phyloP scores from a whole-genome alignment of 352 stramenopile genomes.

The Phytophthora megakarya region DNA sequence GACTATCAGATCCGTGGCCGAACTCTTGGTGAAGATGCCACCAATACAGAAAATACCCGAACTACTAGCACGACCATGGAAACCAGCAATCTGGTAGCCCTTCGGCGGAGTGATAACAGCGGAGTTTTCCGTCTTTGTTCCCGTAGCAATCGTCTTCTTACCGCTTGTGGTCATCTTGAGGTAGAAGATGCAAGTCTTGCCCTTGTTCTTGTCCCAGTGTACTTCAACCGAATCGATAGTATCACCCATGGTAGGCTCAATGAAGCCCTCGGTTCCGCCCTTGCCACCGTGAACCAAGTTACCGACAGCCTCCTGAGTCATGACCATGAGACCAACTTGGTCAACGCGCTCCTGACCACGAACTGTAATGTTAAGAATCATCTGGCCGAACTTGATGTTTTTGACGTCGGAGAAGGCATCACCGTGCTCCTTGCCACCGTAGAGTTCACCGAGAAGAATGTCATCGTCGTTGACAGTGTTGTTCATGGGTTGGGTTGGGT shows the following conservation, averaged over 20 bases:
- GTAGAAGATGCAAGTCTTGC: constrained; percentile 37
- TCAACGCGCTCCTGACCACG: constrained; percentile 27
- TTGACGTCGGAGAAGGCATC: constrained; percentile 35
- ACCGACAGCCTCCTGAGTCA: constrained; percentile 16
- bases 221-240: constrained; percentile 24
- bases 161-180: constrained; percentile 9
- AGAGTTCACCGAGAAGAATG: constrained; percentile 21
- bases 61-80: constrained; percentile 21
- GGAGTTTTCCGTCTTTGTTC: constrained; percentile 21
- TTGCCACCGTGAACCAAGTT: constrained; percentile 30
- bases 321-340: constrained; percentile 12
- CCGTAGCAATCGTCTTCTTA: constrained; percentile 17
- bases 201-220: constrained; percentile 33
- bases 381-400: constrained; percentile 31
- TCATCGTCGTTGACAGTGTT: constrained; percentile 28
- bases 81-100: constrained; percentile 28
- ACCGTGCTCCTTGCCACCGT: constrained; percentile 26
- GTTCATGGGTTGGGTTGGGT: constrained; percentile 26
- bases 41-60: constrained; percentile 24
- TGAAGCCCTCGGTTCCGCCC: constrained; percentile 16
- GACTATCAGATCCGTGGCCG: constrained; percentile 10
- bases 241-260: constrained; percentile 22
- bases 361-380: constrained; percentile 32
- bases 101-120: constrained; percentile 15
- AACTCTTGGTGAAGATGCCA: constrained; percentile 21